These are phyloP conservation scores for Xylariaceae sp. DNA, from an alignment of 2,329 filamentous ascomycete genomes.

Conservation along the genomic window DNA sequence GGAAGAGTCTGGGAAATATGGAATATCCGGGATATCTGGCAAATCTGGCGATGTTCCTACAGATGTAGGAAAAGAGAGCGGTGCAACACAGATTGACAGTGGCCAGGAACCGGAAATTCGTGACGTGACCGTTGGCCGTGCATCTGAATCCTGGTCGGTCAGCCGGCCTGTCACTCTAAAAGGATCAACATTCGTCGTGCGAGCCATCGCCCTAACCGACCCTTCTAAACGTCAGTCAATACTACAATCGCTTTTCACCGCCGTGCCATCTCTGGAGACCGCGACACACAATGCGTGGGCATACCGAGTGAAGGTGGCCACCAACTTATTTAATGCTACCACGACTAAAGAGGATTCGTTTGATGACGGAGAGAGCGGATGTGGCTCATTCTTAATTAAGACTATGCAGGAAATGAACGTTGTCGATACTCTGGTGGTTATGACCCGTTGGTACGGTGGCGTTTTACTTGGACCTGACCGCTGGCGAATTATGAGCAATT, in stretches of 20 bases:
- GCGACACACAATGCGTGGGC: constrained; percentile 58
- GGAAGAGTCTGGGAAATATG: constrained; percentile 24
- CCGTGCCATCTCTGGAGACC: constrained; percentile 45
- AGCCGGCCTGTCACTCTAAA: constrained; percentile 48
- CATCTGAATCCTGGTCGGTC: constrained; percentile 41
- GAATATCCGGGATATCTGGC: too few relatives aligned
- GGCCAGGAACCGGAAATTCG: constrained; percentile 16
- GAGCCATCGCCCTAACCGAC: constrained; percentile 39
- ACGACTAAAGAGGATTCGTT: constrained; percentile 45
- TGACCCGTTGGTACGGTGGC: constrained; percentile 59
- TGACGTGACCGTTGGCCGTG: constrained; percentile 15
- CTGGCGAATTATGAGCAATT: constrained; percentile 57
- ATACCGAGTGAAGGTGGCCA: constrained; percentile 36
- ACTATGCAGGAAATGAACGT: constrained; percentile 47
- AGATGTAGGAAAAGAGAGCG: constrained; percentile 13
- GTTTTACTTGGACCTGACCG: constrained; percentile 56
- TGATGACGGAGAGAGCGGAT: constrained; percentile 58
- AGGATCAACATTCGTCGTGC: constrained; percentile 53
- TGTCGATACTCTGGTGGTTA: constrained; percentile 50
- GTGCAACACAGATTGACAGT: constrained; percentile 15
- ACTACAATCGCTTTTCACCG: constrained; percentile 43
- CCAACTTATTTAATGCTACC: constrained; percentile 32
- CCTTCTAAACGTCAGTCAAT: constrained; percentile 38
- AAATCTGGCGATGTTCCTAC: constrained; percentile 12
- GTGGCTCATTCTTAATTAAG: constrained; percentile 51